Evolutionary conservation across 495 filamentous ascomycete genomes (phyloP), one percentile per base, ranked within the genome.

Genomic region (Aspergillus homomorphus): DNA sequence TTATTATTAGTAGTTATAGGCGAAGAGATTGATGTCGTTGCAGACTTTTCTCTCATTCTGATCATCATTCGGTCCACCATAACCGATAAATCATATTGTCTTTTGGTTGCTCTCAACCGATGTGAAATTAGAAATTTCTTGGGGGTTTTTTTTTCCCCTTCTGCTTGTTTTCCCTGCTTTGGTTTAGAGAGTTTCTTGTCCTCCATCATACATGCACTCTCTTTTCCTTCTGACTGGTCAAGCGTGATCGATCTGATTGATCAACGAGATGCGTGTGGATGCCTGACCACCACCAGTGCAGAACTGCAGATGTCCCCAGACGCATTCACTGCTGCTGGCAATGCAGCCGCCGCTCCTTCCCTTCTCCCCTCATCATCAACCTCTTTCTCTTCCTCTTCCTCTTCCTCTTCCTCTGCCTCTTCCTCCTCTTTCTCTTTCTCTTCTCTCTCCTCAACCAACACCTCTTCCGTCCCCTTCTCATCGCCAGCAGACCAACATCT

Each of bases 231-330:
- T 10, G 12, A 23, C 9, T 22, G 45, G 14, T 21, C 45, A 48
- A n/a, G 45, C 20, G 12, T 42, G 48, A 56, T 57, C 43, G 48
- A 57, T 50, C 23, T 54, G 55, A 59, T 53, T 51, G 62, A 61
- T 52, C 44, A 56, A 57, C 42, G 33, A 44, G 45, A 57, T 61
- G 58, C 58, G 44, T 54, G 45, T 66, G 61, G 61, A 61, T 63
- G 61, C 64, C 64, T 66, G 64, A 66, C 61, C 64, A 61, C 21
- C 26, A 28, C 26, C 26, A 28, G 26, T 28, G 26, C 26, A 28
- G 51, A 44, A 54, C 54, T 66, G 63, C 63, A 60, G 56, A 62
- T 62, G 63, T 59, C 58, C 57, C 59, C 52, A 33, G 59, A 64
- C 57, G 45, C 53, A 60, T 50, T 38, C n/a, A 28, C 15, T 8